Conservation (phyloP, 176 grass and related monocot genomes). For the Themeda triandra region DNA sequence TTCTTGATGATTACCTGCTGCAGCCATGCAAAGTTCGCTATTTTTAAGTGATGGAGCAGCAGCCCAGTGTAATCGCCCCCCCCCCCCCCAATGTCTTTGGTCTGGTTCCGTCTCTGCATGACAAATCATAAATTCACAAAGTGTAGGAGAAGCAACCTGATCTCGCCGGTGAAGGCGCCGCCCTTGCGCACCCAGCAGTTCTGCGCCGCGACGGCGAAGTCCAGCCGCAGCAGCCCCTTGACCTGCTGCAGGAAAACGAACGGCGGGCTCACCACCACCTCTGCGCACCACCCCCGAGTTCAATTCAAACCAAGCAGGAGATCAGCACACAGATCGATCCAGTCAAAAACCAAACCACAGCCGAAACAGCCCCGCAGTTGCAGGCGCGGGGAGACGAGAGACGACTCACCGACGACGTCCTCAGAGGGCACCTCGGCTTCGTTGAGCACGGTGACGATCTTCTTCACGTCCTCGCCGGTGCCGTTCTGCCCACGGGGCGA, state of each 20-base stretch:
- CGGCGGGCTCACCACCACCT: slow-evolving; percentile 91
- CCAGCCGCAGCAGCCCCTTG: slow-evolving; percentile 60
- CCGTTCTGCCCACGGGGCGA: slow-evolving; percentile 53
- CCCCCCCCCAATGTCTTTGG: no score
- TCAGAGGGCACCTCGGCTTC: slow-evolving; percentile 73
- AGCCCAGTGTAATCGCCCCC: no score
- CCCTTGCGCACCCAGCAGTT: slow-evolving; percentile 94
- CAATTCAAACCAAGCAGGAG: neutral
- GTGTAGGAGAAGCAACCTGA: slow-evolving; percentile 47
- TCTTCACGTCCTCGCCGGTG: slow-evolving; percentile 75
- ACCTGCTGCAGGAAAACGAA: slow-evolving; percentile 78
- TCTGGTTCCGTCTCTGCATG: no score
- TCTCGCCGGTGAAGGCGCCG: slow-evolving; percentile 89
- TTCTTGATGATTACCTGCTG: no score
- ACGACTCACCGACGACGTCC: slow-evolving; percentile 66
- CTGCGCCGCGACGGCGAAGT: slow-evolving; percentile 77
- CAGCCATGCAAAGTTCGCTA: no score
- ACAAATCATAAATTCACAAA: neutral
- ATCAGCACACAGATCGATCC: slow-evolving; percentile 28
- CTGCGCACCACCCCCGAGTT: slow-evolving; percentile 31
- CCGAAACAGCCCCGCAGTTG: neutral
- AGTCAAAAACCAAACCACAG: neutral
- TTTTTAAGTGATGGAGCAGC: no score
- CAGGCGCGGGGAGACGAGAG: neutral
- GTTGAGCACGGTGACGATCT: slow-evolving; percentile 79